These are phyloP conservation scores for Ambrosia hybrid DNA, from an alignment of 140 eudicot species.

Conservation along the genomic window DNA sequence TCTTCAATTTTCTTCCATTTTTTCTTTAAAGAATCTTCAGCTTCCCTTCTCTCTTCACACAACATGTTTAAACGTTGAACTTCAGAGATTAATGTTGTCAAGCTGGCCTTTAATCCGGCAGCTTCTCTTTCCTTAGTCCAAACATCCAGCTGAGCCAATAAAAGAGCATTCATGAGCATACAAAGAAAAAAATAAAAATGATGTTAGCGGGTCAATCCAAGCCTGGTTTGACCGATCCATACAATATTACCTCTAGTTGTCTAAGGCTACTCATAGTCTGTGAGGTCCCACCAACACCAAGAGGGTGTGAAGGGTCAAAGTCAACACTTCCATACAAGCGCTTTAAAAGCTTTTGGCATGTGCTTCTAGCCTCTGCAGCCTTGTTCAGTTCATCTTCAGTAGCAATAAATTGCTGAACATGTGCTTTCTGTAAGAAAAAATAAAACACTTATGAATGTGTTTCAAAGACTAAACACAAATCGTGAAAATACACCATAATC, in stretches of 20 bases:
- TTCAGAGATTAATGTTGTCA: conserved; percentile 80
- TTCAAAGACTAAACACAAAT: neutral
- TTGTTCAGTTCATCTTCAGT: conserved; percentile 96
- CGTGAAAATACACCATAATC: conserved; percentile 5
- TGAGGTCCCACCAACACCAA: conserved; percentile 61
- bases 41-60: conserved; percentile 92
- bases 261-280: conserved; percentile 92
- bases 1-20: conserved; percentile 99
- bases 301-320: conserved; percentile 51
- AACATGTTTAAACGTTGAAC: conserved; percentile 78
- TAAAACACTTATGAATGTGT: neutral
- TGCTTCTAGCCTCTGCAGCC: conserved; percentile 87
- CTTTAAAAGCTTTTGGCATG: conserved; percentile 64
- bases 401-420: conserved; percentile 95
- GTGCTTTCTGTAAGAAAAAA: conserved; percentile 70
- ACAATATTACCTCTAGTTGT: conserved; percentile 73
- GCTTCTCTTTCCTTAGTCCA: conserved; percentile 96
- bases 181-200: neutral
- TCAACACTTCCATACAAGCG: conserved; percentile 85
- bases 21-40: conserved; percentile 89
- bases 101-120: conserved; percentile 86
- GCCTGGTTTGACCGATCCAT: neutral
- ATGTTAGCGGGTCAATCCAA: neutral
- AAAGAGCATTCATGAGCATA: neutral
- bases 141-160: conserved; percentile 66